Evolutionary conservation across 2,329 filamentous ascomycete genomes (phyloP).

Genomic region (Byssochlamys sp.): DNA sequence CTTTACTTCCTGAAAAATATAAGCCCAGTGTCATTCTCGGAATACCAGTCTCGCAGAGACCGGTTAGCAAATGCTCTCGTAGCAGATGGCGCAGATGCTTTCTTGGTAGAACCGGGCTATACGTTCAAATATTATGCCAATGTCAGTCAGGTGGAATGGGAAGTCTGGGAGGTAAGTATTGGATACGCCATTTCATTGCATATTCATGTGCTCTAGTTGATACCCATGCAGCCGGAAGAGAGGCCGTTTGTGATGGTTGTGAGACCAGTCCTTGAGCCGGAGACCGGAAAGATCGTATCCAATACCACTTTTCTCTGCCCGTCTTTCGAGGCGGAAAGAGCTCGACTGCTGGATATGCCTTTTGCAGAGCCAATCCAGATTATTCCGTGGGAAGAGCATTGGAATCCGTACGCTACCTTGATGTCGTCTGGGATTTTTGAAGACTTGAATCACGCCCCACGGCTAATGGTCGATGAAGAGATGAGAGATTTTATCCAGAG

Average conservation of each 20-base stretch:
- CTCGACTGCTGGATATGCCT: conserved; percentile 50
- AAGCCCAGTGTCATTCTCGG: conserved; percentile 38
- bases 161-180: conserved; percentile 43
- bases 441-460: conserved; percentile 15
- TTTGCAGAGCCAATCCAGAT: conserved; percentile 43
- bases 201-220: neutral
- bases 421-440: conserved; percentile 35
- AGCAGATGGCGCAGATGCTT: conserved; percentile 45
- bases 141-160: conserved; percentile 52
- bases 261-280: conserved; percentile 33
- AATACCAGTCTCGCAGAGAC: conserved; percentile 48
- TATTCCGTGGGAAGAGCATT: conserved; percentile 55
- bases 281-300: conserved; percentile 37
- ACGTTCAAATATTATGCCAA: conserved; percentile 58
- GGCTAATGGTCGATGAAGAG: conserved; percentile 57
- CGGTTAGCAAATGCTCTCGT: conserved; percentile 48
- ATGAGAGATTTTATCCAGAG: conserved; percentile 55
- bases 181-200: neutral
- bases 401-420: conserved; percentile 53
- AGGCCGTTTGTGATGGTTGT: conserved; percentile 55
- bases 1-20: conserved; percentile 45
- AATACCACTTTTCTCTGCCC: conserved; percentile 52
- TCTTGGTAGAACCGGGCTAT: conserved; percentile 55
- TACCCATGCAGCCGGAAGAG: conserved; percentile 44
- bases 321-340: conserved; percentile 52